Base-by-base conservation (phyloP, 208 protist species). In the Leishmania lainsoni region DNA sequence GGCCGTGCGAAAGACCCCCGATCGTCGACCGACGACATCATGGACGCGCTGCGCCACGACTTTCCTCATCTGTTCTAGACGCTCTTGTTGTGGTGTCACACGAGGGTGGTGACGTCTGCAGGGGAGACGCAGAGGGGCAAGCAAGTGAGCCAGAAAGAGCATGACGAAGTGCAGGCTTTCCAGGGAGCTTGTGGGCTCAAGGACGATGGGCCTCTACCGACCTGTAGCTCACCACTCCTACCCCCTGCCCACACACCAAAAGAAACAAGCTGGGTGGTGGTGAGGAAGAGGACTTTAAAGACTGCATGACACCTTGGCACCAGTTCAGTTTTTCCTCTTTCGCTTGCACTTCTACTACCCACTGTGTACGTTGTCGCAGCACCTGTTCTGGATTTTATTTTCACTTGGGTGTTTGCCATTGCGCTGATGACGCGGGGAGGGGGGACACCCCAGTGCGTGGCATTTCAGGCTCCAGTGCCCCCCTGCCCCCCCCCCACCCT, bases 1-100 rank as follows among this genome's bases (percentile, higher is more conserved):
- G 89, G 92, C 9, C 79, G 86, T 32, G 91, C 89, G 35, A 86
- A 84, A 58, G 94, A 97, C 79, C 80, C 89, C 39, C 85, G 87
- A 56, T 87, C 83, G 16, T 92, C 92, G 16, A 87, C 92, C 0
- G 94, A 97, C 71, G 88, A 90, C 77, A 80, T 97, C 22, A 89
- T 97, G 72, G 94, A 94, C 75, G 86, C 91, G 10, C 77, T 97
- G 45, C 89, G 87, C 52, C 87, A 87, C 39, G 91, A 96, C 49
- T 97, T 91, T 78, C 90, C 92, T 29, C 83, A 87, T 45, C 78
- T 92, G 3, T 92, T 92, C 68, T 92, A 81, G 66, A 26, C 16
- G 2, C 32, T 48, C 4, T 12, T 42, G 54, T n/a, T 56, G 52
- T 10, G 45, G 29, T 6, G 26, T 78, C 35, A 58, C 9, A 14